Percentiles rank a stretch among this genome's conserved stretches.
These are phyloP conservation scores for Emydomyces testavorans DNA, from an alignment of 2,329 filamentous ascomycete species.

Conservation along the genomic window DNA sequence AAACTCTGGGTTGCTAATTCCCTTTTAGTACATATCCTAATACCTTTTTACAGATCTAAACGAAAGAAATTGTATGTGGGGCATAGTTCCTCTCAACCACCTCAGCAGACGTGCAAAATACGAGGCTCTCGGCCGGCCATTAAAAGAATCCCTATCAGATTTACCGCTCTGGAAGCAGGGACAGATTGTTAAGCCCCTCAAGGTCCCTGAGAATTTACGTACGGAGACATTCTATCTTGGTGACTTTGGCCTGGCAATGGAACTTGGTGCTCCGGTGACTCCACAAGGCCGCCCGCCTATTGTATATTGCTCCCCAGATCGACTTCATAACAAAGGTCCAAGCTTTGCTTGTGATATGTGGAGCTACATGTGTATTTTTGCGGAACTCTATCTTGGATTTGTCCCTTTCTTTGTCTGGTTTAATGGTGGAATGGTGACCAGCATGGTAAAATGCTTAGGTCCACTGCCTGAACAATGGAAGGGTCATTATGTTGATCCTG, in stretches of 20 bases:
- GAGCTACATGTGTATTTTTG: slow-evolving; percentile 16
- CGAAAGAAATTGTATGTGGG: no score
- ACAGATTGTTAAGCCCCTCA: slow-evolving; percentile 10
- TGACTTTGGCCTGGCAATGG: slow-evolving; percentile 14
- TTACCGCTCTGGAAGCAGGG: slow-evolving; percentile 5
- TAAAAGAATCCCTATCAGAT: slow-evolving; percentile 6
- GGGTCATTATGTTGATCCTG: slow-evolving; percentile 15
- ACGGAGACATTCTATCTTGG: slow-evolving; percentile 13
- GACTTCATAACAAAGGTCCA: slow-evolving; percentile 10
- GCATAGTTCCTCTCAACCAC: slow-evolving; percentile 10
- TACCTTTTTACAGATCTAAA: no score
- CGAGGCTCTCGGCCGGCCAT: slow-evolving; percentile 10
- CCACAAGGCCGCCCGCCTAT: slow-evolving; percentile 10
- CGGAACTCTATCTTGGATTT: slow-evolving; percentile 13
- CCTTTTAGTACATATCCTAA: no score
- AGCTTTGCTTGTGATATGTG: slow-evolving; percentile 17
- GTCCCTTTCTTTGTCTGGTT: neutral
- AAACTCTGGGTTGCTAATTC: no score
- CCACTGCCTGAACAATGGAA: slow-evolving; percentile 15
- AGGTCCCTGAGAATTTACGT: slow-evolving; percentile 8
- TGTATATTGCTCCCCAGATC: slow-evolving; percentile 14
- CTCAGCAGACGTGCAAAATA: slow-evolving; percentile 11
- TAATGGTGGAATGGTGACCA: slow-evolving; percentile 2
- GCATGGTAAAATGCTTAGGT: neutral
- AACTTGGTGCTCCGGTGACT: neutral